These are phyloP conservation scores for Rhinocladiella similis DNA, from an alignment of 2,329 filamentous ascomycete genomes.

Conservation along the genomic window DNA sequence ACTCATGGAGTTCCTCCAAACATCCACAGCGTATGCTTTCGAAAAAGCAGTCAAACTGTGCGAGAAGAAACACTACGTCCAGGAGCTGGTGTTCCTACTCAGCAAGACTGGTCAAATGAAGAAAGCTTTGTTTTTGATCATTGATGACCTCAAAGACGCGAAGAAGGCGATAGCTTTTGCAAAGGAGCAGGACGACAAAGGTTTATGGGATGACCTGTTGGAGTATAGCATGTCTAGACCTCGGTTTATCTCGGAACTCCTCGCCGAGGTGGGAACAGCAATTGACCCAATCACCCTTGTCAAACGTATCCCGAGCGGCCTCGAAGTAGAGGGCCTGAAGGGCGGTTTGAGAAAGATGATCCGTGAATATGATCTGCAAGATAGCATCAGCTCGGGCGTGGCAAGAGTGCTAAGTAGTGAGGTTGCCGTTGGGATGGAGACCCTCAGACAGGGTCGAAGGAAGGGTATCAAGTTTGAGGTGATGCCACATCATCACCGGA, in stretches of 20 bases:
- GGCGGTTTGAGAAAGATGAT: conserved; percentile 89
- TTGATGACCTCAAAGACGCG: conserved; percentile 88
- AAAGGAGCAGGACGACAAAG: conserved; percentile 86
- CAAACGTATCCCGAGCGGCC: conserved; percentile 82
- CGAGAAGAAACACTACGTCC: conserved; percentile 76
- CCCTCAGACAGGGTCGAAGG: conserved; percentile 74
- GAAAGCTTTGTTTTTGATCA: conserved; percentile 86
- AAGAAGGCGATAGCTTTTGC: conserved; percentile 91
- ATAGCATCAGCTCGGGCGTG: conserved; percentile 86
- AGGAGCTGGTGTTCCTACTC: conserved; percentile 92
- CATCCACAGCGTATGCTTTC: conserved; percentile 84
- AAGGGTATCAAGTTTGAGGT: conserved; percentile 90
- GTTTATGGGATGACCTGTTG: conserved; percentile 92
- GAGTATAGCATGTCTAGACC: conserved; percentile 98
- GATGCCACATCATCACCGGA: background rate
- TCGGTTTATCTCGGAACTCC: conserved; percentile 83
- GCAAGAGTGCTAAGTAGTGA: conserved; percentile 84
- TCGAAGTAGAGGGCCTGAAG: conserved; percentile 87
- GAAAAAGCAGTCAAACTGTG: conserved; percentile 72
- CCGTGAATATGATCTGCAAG: conserved; percentile 92
- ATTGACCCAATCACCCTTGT: conserved; percentile 92
- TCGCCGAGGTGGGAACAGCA: conserved; percentile 90
- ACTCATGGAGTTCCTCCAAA: conserved; percentile 83
- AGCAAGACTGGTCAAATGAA: conserved; percentile 95
- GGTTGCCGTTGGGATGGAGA: conserved; percentile 79